A percentile compares a stretch with the other conserved stretches of the same genome.
Conservation (phyloP, 2,329 filamentous ascomycete genomes). For the Endothia cerciana region DNA sequence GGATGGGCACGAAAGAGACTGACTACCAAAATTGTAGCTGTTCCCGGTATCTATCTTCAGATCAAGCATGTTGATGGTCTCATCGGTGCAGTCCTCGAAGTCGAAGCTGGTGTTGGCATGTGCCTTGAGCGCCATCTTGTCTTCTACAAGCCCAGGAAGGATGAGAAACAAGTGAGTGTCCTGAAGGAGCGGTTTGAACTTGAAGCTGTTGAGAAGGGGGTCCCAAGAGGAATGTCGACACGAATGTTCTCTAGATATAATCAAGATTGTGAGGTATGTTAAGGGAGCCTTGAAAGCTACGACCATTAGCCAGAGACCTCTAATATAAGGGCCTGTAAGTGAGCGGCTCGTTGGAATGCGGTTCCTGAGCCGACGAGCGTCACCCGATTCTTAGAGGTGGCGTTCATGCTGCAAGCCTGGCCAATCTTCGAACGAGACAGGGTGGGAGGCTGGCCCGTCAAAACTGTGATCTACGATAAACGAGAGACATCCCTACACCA, state of each 20-base stretch:
- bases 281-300: slow-evolving; percentile 22
- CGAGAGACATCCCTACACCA: slow-evolving; percentile 30
- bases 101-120: slow-evolving; percentile 9
- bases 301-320: slow-evolving; percentile 20
- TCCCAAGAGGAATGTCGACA: slow-evolving; percentile 18
- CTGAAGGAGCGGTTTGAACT: slow-evolving; percentile 3
- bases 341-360: slow-evolving; percentile 29
- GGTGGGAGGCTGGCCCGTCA: slow-evolving; percentile 21
- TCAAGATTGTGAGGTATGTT: slow-evolving; percentile 4
- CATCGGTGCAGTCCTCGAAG: slow-evolving; percentile 15
- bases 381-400: slow-evolving; percentile 29
- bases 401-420: slow-evolving; percentile 24
- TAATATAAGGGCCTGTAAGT: slow-evolving; percentile 25
- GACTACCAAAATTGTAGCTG: slow-evolving; percentile 21
- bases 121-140: slow-evolving; percentile 20
- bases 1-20: slow-evolving; percentile 22
- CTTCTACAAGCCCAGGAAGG: not conserved
- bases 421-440: slow-evolving; percentile 13
- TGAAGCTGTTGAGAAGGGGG: slow-evolving; percentile 22
- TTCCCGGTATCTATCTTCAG: slow-evolving; percentile 23
- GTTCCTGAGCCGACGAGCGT: slow-evolving; percentile 25
- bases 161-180: not conserved
- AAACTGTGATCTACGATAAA: slow-evolving; percentile 23
- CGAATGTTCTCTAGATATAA: slow-evolving; percentile 22
- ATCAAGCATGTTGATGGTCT: slow-evolving; percentile 14